Base-by-base conservation (phyloP, 305 asterid species). In the Nicotiana rustica region DNA sequence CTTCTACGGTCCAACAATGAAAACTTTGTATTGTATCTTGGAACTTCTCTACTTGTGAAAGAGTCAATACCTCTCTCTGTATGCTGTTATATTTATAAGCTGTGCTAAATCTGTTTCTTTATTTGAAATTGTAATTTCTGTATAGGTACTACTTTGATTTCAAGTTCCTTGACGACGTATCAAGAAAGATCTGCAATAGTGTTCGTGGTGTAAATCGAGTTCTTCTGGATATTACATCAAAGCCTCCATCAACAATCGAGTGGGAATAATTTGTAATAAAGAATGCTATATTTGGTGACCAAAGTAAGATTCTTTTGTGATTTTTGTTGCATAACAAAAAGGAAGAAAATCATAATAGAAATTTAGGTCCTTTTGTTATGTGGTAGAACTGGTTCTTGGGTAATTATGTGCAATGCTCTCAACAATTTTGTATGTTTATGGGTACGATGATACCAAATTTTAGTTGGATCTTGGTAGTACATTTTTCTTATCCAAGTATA, bases 201-300 rank as follows among this genome's bases (percentile, higher is more conserved):
- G 98, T 97, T 33, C 92, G 91, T 1, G 97, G 99, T 25, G 98
- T 97, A 19, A 95, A 95, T 77, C 91, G 98, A 76, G 99, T 97
- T 88, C 96, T 95, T 86, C 94, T 92, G 41, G 99, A 97, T 85
- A 91, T 97, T 71, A 95, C 99, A 10, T 93, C 98, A 15, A 97
- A 97, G 89, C 99, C 99, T 84, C 99, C 99, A 12, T 92, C 99
- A 4, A 97, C 99, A 7, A 97, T 97, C 64, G 99, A 97, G 86
- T 97, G 99, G 99, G 99, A 97, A 87, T 97, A 87, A 85, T 44
- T 38, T 76, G 2, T 67, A 61, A 14, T n/a, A 29, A 29, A 81
- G 35, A 77, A 18, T 41, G 49, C 21, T 47, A 29, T 36, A 25
- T 59, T 55, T 55, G 19, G 44, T 66, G 33, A 29, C 18, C 1